Percentiles rank a stretch among this genome's conserved stretches.
These are phyloP conservation scores for Ploettnerulaceae sp. DNA, from an alignment of 2,329 filamentous ascomycete species.

Conservation along the genomic window DNA sequence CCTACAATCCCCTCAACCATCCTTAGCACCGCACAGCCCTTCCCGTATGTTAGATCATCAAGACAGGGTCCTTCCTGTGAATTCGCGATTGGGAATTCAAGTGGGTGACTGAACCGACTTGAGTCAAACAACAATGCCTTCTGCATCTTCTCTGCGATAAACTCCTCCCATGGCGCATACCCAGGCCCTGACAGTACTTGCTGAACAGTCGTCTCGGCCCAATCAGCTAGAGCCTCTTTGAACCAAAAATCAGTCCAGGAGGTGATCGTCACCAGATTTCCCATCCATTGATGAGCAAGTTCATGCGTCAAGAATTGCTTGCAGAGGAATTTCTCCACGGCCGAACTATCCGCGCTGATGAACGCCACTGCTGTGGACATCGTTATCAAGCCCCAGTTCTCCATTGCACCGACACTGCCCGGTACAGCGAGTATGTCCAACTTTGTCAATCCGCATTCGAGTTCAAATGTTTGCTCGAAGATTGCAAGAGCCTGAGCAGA, in stretches of 20 bases:
- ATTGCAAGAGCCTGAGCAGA: constrained; percentile 62
- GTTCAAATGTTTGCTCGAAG: constrained; percentile 66
- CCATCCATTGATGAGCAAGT: constrained; percentile 71
- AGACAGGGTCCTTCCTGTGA: too few species aligned
- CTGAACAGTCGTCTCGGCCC: constrained; percentile 36
- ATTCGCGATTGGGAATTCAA: background rate
- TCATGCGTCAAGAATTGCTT: constrained; percentile 60
- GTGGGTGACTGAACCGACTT: constrained; percentile 3
- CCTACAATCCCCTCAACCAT: constrained; percentile 70
- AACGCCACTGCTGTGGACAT: constrained; percentile 63
- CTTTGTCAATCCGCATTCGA: constrained; percentile 64
- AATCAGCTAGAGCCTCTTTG: constrained; percentile 69
- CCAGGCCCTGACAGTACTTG: constrained; percentile 14
- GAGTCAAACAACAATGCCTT: constrained; percentile 17
- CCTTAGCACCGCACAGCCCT: constrained; percentile 63
- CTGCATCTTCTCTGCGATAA: constrained; percentile 11
- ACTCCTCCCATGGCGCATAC: constrained; percentile 17
- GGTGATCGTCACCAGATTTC: constrained; percentile 70
- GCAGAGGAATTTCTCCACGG: background rate
- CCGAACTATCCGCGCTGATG: constrained; percentile 38
- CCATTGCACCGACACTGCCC: constrained; percentile 65
- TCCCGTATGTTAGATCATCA: constrained; percentile 68
- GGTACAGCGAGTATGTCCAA: constrained; percentile 73
- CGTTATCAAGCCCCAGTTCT: constrained; percentile 70
- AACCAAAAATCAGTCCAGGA: constrained; percentile 72